Conservation (phyloP, 1,284 basidiomycete species). For the Rhodotorula mucilaginosa region DNA sequence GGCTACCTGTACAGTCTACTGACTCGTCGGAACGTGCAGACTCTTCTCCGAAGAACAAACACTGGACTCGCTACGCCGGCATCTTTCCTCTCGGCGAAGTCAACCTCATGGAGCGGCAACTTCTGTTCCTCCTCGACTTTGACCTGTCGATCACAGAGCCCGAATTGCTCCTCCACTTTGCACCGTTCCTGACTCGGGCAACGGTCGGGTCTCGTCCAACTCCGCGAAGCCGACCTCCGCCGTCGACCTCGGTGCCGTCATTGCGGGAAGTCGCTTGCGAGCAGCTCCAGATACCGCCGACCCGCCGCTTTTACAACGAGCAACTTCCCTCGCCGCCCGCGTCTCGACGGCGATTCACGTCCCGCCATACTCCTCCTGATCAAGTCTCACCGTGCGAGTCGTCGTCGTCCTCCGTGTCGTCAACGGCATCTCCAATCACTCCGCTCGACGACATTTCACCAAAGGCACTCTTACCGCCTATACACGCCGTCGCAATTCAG, state of each 20-base stretch:
- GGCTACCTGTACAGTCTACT: not conserved
- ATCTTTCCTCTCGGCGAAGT: constrained; percentile 62
- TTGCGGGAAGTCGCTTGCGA: not conserved
- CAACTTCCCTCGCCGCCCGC: constrained; percentile 16
- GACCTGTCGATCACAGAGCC: constrained; percentile 80
- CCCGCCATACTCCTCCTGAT: constrained; percentile 24
- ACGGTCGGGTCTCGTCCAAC: constrained; percentile 12
- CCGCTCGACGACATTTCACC: constrained; percentile 27
- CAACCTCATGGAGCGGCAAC: constrained; percentile 95
- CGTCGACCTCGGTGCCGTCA: not conserved
- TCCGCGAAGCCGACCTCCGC: constrained; percentile 7
- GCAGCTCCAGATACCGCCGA: not conserved
- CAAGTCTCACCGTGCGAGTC: constrained; percentile 55
- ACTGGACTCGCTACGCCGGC: constrained; percentile 76
- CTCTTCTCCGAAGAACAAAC: constrained; percentile 73
- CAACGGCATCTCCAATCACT: constrained; percentile 32
- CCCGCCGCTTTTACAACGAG: not conserved
- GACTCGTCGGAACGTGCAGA: constrained; percentile 20
- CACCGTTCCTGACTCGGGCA: constrained; percentile 32
- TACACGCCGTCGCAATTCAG: not conserved
- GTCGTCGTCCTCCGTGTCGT: constrained; percentile 26
- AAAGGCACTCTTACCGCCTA: constrained; percentile 6
- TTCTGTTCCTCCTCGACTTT: constrained; percentile 82
- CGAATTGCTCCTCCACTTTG: constrained; percentile 51
- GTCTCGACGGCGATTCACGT: constrained; percentile 11